phyloP scores from a whole-genome alignment of 225 moss, liverwort and hornwort genomes.

The Bryoerythrophyllum caledonicum region DNA sequence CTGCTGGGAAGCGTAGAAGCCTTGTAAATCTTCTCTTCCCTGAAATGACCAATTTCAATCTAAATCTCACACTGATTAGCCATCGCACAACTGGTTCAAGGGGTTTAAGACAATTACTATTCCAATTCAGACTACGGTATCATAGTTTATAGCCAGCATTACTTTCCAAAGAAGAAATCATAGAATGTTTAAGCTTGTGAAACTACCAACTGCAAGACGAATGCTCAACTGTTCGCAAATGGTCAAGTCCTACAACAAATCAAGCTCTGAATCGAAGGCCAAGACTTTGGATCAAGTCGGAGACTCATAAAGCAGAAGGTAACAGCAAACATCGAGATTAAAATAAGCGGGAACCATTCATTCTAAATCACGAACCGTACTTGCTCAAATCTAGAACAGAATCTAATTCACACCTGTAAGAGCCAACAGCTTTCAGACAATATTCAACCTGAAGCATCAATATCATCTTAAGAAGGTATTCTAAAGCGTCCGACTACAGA shows the following conservation, averaged over 20 bases:
- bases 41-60: slow-evolving; percentile 55
- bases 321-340: background rate
- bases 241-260: background rate
- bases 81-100: slow-evolving; percentile 29
- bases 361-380: background rate
- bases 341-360: background rate
- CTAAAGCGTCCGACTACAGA: background rate
- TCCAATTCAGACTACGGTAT: slow-evolving; percentile 21
- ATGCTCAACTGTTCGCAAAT: slow-evolving; percentile 7
- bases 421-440: background rate
- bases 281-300: background rate
- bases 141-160: background rate
- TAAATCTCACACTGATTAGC: slow-evolving; percentile 38
- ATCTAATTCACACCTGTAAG: background rate
- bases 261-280: slow-evolving; percentile 6
- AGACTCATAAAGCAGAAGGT: slow-evolving; percentile 12
- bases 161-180: background rate
- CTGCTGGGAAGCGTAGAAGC: slow-evolving; percentile 20
- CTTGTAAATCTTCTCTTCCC: slow-evolving; percentile 43
- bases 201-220: slow-evolving; percentile 5
- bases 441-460: background rate
- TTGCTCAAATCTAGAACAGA: background rate
- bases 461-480: background rate
- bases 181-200: background rate
- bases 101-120: background rate